Evolutionary conservation across 306 rosid species (phyloP).

Genomic region (Ochetophila trinervis): DNA sequence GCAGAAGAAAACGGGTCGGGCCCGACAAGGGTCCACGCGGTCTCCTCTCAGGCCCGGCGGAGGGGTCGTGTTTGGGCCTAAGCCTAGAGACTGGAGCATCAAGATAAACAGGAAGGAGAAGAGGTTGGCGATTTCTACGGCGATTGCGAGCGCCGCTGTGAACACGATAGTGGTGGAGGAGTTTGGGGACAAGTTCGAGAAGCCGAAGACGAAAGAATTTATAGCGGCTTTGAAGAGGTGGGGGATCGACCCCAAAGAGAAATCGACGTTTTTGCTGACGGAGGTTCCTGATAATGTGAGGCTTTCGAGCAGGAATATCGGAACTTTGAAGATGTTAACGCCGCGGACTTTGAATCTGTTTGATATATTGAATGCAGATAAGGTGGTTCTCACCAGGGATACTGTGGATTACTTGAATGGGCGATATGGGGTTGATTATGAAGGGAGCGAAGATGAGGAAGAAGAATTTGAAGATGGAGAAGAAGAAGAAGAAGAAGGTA

Average conservation of each 20-base stretch:
- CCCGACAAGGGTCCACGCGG: slow-evolving; percentile 70
- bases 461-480: slow-evolving; percentile 32
- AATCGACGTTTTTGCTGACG: slow-evolving; percentile 56
- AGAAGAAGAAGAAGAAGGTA: slow-evolving; percentile 24
- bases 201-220: slow-evolving; percentile 82
- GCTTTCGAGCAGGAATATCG: slow-evolving; percentile 78
- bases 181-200: slow-evolving; percentile 62
- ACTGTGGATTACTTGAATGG: slow-evolving; percentile 73
- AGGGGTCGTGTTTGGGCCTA: slow-evolving; percentile 86
- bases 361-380: slow-evolving; percentile 84
- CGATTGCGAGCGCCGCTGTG: slow-evolving; percentile 65
- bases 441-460: slow-evolving; percentile 39
- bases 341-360: slow-evolving; percentile 87
- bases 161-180: slow-evolving; percentile 85
- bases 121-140: slow-evolving; percentile 81
- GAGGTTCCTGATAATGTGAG: slow-evolving; percentile 62
- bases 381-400: slow-evolving; percentile 62
- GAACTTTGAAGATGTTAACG: slow-evolving; percentile 75
- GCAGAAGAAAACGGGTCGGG: slow-evolving; percentile 85
- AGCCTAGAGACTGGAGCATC: slow-evolving; percentile 85
- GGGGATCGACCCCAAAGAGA: slow-evolving; percentile 92
- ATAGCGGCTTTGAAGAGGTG: slow-evolving; percentile 77
- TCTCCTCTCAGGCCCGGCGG: slow-evolving; percentile 90
- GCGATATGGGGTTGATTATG: slow-evolving; percentile 59
- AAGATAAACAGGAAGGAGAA: slow-evolving; percentile 91